Evolutionary conservation across 2,329 filamentous ascomycete genomes (phyloP).

Genomic region (Nigrospora sphaerica): DNA sequence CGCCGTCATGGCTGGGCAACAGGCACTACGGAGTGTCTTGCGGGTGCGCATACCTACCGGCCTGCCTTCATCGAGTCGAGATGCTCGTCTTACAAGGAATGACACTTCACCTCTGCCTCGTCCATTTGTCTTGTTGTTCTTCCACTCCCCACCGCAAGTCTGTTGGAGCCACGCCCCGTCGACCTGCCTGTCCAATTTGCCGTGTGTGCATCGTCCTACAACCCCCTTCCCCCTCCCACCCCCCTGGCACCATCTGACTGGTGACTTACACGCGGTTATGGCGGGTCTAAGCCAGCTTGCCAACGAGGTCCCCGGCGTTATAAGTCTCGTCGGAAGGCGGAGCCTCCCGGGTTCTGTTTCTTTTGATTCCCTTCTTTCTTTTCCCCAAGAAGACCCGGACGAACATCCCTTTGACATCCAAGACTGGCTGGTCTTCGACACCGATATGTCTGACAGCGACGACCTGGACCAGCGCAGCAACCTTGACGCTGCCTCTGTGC

Average conservation of each 20-base stretch:
- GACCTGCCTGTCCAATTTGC: background rate
- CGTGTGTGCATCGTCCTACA: slow-evolving; percentile 2
- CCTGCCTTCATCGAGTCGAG: slow-evolving; percentile 1
- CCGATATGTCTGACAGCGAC: slow-evolving; percentile 1
- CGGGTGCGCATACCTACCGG: slow-evolving; percentile 1
- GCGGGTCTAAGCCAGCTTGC: slow-evolving; percentile 1
- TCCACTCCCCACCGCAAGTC: slow-evolving; percentile 1
- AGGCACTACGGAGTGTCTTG: slow-evolving; percentile 1
- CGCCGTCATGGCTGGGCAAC: background rate
- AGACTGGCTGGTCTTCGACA: slow-evolving; percentile 3
- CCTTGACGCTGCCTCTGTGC: slow-evolving; percentile 22
- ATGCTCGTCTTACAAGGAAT: slow-evolving; percentile 3
- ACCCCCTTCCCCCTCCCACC: background rate
- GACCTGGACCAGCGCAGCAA: slow-evolving; percentile 21
- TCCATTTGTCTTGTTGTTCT: slow-evolving; percentile 3
- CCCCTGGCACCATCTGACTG: background rate
- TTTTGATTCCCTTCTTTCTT: slow-evolving; percentile 2
- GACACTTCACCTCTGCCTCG: slow-evolving; percentile 1
- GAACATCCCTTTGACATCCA: slow-evolving; percentile 1
- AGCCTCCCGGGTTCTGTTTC: background rate
- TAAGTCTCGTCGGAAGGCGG: slow-evolving; percentile 3
- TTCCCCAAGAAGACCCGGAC: background rate
- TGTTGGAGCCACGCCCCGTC: slow-evolving; percentile 1
- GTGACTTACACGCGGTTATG: slow-evolving; percentile 7
- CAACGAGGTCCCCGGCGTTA: slow-evolving; percentile 4